phyloP scores from a whole-genome alignment of 768 basidiomycete species.

The Calocybe gangraenosa region DNA sequence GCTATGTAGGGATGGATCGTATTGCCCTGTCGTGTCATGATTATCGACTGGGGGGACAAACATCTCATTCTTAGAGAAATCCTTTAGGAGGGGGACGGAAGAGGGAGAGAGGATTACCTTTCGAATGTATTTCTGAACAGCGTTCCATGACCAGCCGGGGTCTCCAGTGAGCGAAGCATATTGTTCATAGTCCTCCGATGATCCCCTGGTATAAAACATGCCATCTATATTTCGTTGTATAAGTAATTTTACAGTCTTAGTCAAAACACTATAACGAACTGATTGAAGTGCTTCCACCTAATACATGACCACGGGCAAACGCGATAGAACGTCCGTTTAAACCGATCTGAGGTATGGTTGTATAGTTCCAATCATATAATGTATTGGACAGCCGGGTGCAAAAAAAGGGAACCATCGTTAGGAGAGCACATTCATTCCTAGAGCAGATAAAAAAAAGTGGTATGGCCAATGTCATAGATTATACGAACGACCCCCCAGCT shows the following conservation, averaged over 20 bases:
- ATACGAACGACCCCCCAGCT: conserved; percentile 10
- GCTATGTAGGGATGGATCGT: conserved; percentile 27
- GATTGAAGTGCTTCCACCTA: conserved; percentile 27
- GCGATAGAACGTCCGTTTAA: conserved; percentile 19
- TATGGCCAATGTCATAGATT: neutral
- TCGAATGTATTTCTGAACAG: conserved; percentile 22
- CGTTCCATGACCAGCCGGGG: conserved; percentile 28
- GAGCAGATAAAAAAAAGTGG: neutral
- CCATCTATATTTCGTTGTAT: no score
- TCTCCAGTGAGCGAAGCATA: conserved; percentile 25
- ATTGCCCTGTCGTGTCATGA: conserved; percentile 29
- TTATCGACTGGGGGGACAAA: conserved; percentile 26
- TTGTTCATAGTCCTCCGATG: conserved; percentile 26
- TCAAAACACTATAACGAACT: no score
- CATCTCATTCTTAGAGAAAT: conserved; percentile 27
- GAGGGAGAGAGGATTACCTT: conserved; percentile 13
- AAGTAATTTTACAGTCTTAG: no score
- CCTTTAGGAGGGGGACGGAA: neutral
- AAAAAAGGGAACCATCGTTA: conserved; percentile 13
- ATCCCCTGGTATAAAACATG: conserved; percentile 29
- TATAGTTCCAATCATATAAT: conserved; percentile 26
- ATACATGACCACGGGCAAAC: conserved; percentile 22
- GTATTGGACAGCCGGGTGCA: conserved; percentile 16
- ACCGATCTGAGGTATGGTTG: conserved; percentile 23
- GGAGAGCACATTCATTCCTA: conserved; percentile 11